Percentiles rank a stretch among this genome's conserved stretches.
These are phyloP conservation scores for Coniochaeta pulveracea DNA, from an alignment of 2,329 filamentous ascomycete genomes.

Conservation along the genomic window DNA sequence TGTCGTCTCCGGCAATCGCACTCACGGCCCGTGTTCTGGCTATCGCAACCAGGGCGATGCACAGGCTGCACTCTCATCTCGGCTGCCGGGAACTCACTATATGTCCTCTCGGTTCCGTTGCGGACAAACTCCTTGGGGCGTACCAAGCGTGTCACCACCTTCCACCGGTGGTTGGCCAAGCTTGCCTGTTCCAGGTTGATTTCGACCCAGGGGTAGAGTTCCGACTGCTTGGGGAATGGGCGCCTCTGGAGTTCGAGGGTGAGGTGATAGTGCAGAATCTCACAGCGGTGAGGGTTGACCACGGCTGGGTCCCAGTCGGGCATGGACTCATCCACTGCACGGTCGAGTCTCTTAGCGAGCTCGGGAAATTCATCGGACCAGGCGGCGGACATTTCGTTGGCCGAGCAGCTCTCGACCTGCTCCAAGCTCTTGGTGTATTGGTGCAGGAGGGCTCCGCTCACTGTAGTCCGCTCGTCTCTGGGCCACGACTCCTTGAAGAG, in stretches of 20 bases:
- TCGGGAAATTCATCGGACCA: slow-evolving; percentile 50
- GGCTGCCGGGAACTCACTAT: slow-evolving; percentile 32
- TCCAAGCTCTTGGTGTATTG: slow-evolving; percentile 45
- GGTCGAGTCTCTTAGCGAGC: slow-evolving; percentile 39
- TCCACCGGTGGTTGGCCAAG: slow-evolving; percentile 47
- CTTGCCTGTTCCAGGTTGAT: slow-evolving; percentile 42
- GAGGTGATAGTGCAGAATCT: slow-evolving; percentile 51
- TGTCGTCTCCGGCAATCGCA: slow-evolving; percentile 39
- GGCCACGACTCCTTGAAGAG: slow-evolving; percentile 37
- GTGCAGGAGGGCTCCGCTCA: slow-evolving; percentile 39
- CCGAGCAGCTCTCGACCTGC: slow-evolving; percentile 43
- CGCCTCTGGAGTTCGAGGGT: slow-evolving; percentile 48
- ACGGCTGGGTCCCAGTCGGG: slow-evolving; percentile 30
- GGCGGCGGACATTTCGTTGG: slow-evolving; percentile 38
- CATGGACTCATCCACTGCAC: slow-evolving; percentile 31
- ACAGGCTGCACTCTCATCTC: slow-evolving; percentile 35
- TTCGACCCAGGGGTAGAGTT: slow-evolving; percentile 48
- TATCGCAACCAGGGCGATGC: slow-evolving; percentile 40
- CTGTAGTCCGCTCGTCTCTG: slow-evolving; percentile 30
- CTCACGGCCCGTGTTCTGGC: slow-evolving; percentile 22
- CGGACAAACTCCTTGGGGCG: slow-evolving; percentile 43
- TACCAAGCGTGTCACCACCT: slow-evolving; percentile 46
- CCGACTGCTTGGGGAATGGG: slow-evolving; percentile 46
- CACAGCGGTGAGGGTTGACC: slow-evolving; percentile 39
- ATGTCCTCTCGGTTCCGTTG: slow-evolving; percentile 24